Evolutionary conservation across 768 basidiomycete genomes (phyloP), one percentile per base, ranked within the genome.

Genomic region (Polyporus arcularius): DNA sequence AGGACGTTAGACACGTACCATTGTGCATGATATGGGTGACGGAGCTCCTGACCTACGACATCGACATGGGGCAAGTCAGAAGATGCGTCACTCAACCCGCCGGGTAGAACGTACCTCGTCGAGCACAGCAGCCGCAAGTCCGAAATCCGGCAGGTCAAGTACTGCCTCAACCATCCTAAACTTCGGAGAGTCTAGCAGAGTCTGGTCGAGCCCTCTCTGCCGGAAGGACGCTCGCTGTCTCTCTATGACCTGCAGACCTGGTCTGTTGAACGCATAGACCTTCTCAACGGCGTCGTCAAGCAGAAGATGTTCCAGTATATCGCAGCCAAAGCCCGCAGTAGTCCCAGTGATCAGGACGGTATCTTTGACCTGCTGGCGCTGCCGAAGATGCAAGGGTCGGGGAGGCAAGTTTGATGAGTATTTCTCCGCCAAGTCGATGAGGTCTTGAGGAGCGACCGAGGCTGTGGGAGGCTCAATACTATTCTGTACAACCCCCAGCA

Each of bases 351-450:
- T 28, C 15, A 75, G 59, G 16, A 75, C 65, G 15, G 66, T 62
- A 7, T 70, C 62, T 26, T 43, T 58, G 15, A 28, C 16, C 11
- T 10, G 3, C 5, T 28, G 15, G 8, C 39, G 57, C 8, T n/a
- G 30, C 6, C 26, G 38, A 43, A 43, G 49, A 26, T 18, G 21
- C 7, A 49, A 14, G 7, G 61, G 61, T 4, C 61, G 61, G 2
- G 53, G 47, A 21, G 57, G 61, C n/a, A 58, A 21, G 47, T 55
- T 31, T 8, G 53, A 47, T 62, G 51, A 71, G 63, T 82, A 79
- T 64, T 77, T 79, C 21, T 72, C 72, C 46, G 81, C 75, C 71
- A 80, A 56, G 40, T 63, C 32, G 18, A 65, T 59, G 26, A 71
- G 47, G 11, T 60, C 55, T 57, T 66, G 59, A 15, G 32, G 68